phyloP scores from a whole-genome alignment of 2,329 filamentous ascomycete species.

The Trichophaea hybrida region DNA sequence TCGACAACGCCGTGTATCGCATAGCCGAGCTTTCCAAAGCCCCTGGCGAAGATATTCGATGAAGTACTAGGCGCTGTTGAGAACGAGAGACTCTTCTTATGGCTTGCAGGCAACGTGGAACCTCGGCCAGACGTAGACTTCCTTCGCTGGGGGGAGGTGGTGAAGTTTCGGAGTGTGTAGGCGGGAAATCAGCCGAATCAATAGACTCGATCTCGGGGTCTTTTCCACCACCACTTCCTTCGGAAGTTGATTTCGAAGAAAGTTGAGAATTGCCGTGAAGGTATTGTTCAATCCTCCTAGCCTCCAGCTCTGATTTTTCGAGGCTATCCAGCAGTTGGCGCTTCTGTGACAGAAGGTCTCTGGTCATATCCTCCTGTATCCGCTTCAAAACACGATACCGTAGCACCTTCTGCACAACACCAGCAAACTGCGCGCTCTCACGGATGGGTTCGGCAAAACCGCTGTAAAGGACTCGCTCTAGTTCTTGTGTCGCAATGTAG shows the following conservation, averaged over 20 bases:
- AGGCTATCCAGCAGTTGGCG: conserved; percentile 65
- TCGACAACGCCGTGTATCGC: conserved; percentile 94
- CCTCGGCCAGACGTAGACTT: conserved; percentile 55
- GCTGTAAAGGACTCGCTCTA: conserved; percentile 74
- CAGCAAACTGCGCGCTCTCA: conserved; percentile 92
- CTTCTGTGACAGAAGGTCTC: conserved; percentile 84
- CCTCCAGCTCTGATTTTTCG: conserved; percentile 87
- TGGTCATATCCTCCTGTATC: conserved; percentile 94
- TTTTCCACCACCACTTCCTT: conserved; percentile 15
- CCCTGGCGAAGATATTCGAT: conserved; percentile 58
- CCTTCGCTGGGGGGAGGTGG: conserved; percentile 45
- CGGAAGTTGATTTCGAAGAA: conserved; percentile 38
- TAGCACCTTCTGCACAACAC: conserved; percentile 77
- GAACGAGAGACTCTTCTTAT: conserved; percentile 25
- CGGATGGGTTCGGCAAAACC: conserved; percentile 96
- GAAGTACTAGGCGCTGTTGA: conserved; percentile 19
- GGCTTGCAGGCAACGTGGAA: conserved; percentile 18
- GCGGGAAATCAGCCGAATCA: conserved; percentile 83
- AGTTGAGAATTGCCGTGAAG: conserved; percentile 41
- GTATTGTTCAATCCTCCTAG: conserved; percentile 85
- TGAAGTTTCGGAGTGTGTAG: conserved; percentile 61
- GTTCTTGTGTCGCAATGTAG: conserved; percentile 86
- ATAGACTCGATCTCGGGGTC: conserved; percentile 71
- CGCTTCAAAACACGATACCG: conserved; percentile 84
- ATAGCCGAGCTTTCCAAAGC: conserved; percentile 89